Percentiles rank a stretch among this genome's conserved stretches.
These are phyloP conservation scores for Puccinia horiana DNA, from an alignment of 1,284 basidiomycete species.

Conservation along the genomic window DNA sequence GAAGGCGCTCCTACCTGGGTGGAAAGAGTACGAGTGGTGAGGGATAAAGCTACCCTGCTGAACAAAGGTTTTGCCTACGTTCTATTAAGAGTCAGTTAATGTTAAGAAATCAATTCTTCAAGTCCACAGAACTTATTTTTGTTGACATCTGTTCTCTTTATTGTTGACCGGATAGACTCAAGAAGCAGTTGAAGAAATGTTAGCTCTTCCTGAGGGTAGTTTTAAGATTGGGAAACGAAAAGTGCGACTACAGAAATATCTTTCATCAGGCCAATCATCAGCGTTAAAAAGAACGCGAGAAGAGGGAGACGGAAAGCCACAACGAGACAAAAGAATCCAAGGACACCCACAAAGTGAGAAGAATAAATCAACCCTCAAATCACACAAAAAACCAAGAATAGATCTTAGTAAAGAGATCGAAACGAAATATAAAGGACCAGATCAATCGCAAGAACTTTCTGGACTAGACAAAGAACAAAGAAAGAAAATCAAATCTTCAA, in stretches of 20 bases:
- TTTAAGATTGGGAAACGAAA: constrained; percentile 47
- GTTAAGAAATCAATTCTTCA: too few relatives aligned
- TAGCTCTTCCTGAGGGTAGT: constrained; percentile 28
- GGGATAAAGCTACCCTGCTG: constrained; percentile 40
- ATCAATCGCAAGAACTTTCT: constrained; percentile 27
- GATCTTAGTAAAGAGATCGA: constrained; percentile 20
- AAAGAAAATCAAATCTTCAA: constrained; percentile 74
- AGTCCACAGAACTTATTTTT: neutral
- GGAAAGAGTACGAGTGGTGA: constrained; percentile 39
- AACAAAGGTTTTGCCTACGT: constrained; percentile 48
- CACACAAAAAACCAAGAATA: neutral
- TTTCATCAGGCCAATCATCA: constrained; percentile 14
- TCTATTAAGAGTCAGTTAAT: constrained; percentile 34
- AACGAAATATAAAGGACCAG: constrained; percentile 30
- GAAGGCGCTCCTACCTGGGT: constrained; percentile 28
- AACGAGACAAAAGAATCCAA: neutral
- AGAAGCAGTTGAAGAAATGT: constrained; percentile 47
- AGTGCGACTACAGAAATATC: constrained; percentile 41
- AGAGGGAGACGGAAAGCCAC: neutral
- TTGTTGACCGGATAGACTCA: neutral
- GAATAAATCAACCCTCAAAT: neutral
- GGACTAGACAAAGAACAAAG: constrained; percentile 80
- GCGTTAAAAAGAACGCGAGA: constrained; percentile 24
- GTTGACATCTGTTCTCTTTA: neutral
- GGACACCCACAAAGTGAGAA: neutral